Evolutionary conservation across 176 grass and related monocot species (phyloP).

Genomic region (Otatea glauca): DNA sequence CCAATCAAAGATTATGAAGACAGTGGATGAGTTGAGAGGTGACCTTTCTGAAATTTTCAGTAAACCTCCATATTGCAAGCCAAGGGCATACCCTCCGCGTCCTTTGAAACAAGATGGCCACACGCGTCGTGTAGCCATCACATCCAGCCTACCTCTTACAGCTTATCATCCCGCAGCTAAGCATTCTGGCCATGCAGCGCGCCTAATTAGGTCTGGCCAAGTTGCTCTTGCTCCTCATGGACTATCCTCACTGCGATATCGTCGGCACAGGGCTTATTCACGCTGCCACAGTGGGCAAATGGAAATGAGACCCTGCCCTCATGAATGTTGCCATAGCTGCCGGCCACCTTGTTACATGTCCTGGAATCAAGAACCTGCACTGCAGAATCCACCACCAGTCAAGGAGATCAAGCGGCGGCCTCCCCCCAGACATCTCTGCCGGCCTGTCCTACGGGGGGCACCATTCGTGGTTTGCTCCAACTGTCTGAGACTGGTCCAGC

Average conservation of each 20-base stretch:
- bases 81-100: constrained; percentile 25
- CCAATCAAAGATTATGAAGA: constrained; percentile 73
- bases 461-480: constrained; percentile 87
- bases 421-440: constrained; percentile 58
- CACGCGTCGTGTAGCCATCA: constrained; percentile 16
- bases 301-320: constrained; percentile 37
- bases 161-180: constrained; percentile 42
- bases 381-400: constrained; percentile 1
- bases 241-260: constrained; percentile 28
- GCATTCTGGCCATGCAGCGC: constrained; percentile 39
- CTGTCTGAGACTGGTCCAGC: constrained; percentile 66
- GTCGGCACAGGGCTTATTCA: constrained; percentile 24
- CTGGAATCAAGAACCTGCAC: constrained; percentile 36
- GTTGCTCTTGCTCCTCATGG: constrained; percentile 40
- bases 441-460: constrained; percentile 68
- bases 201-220: constrained; percentile 44
- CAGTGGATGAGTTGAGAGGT: constrained; percentile 65
- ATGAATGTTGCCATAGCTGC: constrained; percentile 54
- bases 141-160: constrained; percentile 45
- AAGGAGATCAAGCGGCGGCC: constrained; percentile 42
- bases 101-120: constrained; percentile 29
- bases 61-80: constrained; percentile 54
- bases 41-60: constrained; percentile 71
- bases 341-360: constrained; percentile 42
- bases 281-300: constrained; percentile 7